Percentiles rank a stretch among this genome's conserved stretches.
phyloP scores from a whole-genome alignment of 805 yeast genomes.

The Yamadazyma insecticola region DNA sequence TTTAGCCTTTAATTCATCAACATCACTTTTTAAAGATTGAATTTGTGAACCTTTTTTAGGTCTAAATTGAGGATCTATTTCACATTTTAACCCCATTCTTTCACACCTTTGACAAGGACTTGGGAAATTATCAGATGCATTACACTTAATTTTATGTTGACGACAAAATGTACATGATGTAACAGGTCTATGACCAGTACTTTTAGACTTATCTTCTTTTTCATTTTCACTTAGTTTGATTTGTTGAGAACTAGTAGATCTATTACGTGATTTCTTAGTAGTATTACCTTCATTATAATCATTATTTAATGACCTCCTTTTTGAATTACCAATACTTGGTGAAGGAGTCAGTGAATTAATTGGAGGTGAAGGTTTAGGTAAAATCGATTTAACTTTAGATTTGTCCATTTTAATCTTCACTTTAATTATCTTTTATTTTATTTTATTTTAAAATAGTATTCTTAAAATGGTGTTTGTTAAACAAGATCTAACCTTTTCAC shows the following conservation, averaged over 20 bases:
- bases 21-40: conserved; percentile 78
- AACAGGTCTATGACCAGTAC: conserved; percentile 68
- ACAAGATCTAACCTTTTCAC: no score
- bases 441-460: no score
- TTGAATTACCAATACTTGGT: conserved; percentile 1
- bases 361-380: conserved; percentile 34
- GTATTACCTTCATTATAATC: neutral
- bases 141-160: conserved; percentile 90
- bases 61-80: conserved; percentile 85
- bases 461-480: no score
- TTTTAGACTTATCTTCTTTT: conserved; percentile 8
- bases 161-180: conserved; percentile 93
- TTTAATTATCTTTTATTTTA: no score
- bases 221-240: conserved; percentile 5
- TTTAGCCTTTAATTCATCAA: conserved; percentile 71
- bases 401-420: conserved; percentile 33
- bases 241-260: conserved; percentile 4
- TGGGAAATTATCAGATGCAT: conserved; percentile 82
- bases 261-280: no score
- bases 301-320: neutral
- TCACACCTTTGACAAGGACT: conserved; percentile 79
- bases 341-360: conserved; percentile 8
- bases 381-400: conserved; percentile 36
- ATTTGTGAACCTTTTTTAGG: conserved; percentile 92
- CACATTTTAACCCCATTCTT: conserved; percentile 74